Evolutionary conservation across 2,329 filamentous ascomycete genomes (phyloP), one percentile per base, ranked within the genome.

Genomic region (Neopestalotiopsis rosae): DNA sequence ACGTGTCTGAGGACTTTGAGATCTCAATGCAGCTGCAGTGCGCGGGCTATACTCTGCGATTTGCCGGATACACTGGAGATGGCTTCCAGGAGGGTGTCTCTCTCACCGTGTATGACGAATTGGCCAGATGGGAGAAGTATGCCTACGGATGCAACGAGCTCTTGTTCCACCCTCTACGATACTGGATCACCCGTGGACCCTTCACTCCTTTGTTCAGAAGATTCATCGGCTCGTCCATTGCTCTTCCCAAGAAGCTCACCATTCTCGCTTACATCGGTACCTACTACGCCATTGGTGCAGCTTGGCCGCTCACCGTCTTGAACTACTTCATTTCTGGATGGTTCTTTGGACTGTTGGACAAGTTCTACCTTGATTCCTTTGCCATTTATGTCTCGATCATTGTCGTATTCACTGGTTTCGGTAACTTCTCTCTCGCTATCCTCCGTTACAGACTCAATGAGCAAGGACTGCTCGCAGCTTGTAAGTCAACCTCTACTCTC

Each of bases 91-190:
- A 95, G 78, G 93, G 93, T 72, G 93, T 95, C 67, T 95, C 93
- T 1, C 84, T 95, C 68, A 95, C 93, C 0, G 92, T 95, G 10
- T 94, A 95, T 77, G 93, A 95, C 79, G 93, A 95, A 79, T 85
- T 95, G 69, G 91, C 92, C 1, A 91, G 93, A 68, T 95, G 93
- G 93, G 93, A 95, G 77, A 95, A 95, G 81, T 94, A 94, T 77
- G 93, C 93, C 3, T 95, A 94, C 75, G 92, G 93, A 49, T 95
- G 93, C 81, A 93, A 92, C 78, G 93, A 95, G 82, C 85, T 95
- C 68, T 85, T 95, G 68, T 95, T 96, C 83, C 88, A 95, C 76
- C 93, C 93, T 3, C 84, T 95, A 70, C 87, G 88, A 70, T 90
- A 89, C 73, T 95, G 93, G 93, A 79, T 89, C 59, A 90, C 86